phyloP scores from a whole-genome alignment of 768 basidiomycete genomes.

The Calvatia gigantea region DNA sequence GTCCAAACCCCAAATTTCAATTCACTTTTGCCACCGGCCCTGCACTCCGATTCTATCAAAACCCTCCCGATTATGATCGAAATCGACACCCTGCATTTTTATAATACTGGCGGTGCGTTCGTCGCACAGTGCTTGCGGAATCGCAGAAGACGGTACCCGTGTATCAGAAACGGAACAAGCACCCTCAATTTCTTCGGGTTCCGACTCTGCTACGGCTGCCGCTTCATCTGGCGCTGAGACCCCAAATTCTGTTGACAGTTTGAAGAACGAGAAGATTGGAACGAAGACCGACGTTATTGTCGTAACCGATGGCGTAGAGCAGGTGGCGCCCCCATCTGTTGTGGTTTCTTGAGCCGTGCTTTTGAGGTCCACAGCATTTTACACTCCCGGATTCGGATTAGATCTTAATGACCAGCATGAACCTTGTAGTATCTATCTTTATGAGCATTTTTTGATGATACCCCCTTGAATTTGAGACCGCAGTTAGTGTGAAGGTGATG shows the following conservation, averaged over 20 bases:
- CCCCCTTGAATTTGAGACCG: no score
- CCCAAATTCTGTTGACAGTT: neutral
- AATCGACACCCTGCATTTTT: no score
- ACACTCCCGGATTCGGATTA: no score
- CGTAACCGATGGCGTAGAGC: neutral
- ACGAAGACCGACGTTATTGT: neutral
- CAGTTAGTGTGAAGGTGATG: no score
- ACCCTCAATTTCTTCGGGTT: neutral
- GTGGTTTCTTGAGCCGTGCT: neutral
- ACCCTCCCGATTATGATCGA: neutral
- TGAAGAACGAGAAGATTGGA: neutral
- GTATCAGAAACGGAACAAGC: slow-evolving; percentile 13
- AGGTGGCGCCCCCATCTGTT: neutral
- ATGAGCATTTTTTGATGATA: no score
- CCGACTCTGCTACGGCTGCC: neutral
- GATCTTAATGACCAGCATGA: no score
- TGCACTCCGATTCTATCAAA: neutral
- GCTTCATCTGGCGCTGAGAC: neutral
- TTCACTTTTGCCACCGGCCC: neutral
- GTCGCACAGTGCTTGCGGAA: slow-evolving; percentile 44
- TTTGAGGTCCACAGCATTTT: no score
- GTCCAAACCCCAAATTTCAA: neutral
- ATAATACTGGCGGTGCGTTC: neutral
- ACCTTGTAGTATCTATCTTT: no score
- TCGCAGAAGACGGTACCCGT: slow-evolving; percentile 54